These are phyloP conservation scores for Punctularia strigosozonata DNA, from an alignment of 768 basidiomycete genomes.

Conservation along the genomic window DNA sequence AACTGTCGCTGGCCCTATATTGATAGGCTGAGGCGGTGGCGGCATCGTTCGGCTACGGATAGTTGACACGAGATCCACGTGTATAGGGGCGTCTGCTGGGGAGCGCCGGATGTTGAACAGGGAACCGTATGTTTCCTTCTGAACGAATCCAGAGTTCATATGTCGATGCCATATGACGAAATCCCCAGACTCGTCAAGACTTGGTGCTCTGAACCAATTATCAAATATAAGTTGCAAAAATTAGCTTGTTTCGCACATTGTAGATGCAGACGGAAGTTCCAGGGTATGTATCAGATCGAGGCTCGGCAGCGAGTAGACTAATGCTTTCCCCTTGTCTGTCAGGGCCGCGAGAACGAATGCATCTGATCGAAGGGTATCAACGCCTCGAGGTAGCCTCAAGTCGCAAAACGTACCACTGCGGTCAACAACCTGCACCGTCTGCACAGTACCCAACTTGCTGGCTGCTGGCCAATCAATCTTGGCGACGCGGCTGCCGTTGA, in stretches of 20 bases:
- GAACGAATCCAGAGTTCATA: conserved; percentile 20
- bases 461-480: conserved; percentile 60
- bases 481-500: conserved; percentile 55
- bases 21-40: conserved; percentile 50
- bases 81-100: conserved; percentile 29
- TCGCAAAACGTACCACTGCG: conserved; percentile 35
- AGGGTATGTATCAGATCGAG: conserved; percentile 42
- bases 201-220: conserved; percentile 10
- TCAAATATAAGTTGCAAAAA: background rate
- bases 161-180: conserved; percentile 34
- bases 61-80: conserved; percentile 40
- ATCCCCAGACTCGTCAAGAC: conserved; percentile 39
- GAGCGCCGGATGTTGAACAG: conserved; percentile 45
- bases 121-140: conserved; percentile 37
- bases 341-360: conserved; percentile 39
- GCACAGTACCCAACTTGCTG: conserved; percentile 37
- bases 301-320: conserved; percentile 53
- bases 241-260: conserved; percentile 8
- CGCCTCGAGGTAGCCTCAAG: conserved; percentile 1
- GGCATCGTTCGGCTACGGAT: conserved; percentile 30
- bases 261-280: conserved; percentile 10
- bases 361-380: conserved; percentile 27
- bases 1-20: conserved; percentile 43
- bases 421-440: conserved; percentile 42
- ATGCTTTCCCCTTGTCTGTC: conserved; percentile 34